A percentile compares a stretch with the other conserved stretches of the same genome.
Evolutionary conservation across 352 stramenopile species (phyloP).

Genomic region (Globisporangium spiculum): DNA sequence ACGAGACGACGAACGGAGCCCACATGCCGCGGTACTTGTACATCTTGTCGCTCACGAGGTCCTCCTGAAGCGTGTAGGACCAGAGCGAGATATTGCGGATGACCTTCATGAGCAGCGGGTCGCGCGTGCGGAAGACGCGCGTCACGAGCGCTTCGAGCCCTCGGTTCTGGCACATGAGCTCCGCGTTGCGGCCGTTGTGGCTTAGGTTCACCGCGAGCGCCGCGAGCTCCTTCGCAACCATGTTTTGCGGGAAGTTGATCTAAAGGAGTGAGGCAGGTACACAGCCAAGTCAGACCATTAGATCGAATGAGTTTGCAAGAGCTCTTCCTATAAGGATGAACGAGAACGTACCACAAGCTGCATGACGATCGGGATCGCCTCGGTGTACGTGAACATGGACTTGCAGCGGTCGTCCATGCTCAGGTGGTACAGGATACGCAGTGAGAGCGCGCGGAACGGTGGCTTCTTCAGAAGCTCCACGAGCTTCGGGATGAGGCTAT

Average conservation of each 20-base stretch:
- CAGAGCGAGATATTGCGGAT: conserved; percentile 90
- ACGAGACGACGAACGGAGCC: conserved; percentile 84
- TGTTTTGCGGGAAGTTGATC: conserved; percentile 93
- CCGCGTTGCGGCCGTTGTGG: conserved; percentile 86
- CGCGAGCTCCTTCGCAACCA: conserved; percentile 91
- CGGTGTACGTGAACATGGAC: conserved; percentile 94
- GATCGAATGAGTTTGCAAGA: no score
- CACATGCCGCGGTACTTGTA: conserved; percentile 94
- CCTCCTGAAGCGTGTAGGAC: conserved; percentile 90
- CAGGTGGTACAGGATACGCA: conserved; percentile 94
- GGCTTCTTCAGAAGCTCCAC: conserved; percentile 92
- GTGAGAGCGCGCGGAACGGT: conserved; percentile 79
- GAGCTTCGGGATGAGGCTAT: conserved; percentile 90
- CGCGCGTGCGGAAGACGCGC: conserved; percentile 83
- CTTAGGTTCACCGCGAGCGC: conserved; percentile 94
- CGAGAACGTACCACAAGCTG: conserved; percentile 68
- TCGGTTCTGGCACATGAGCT: conserved; percentile 89
- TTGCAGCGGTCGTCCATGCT: conserved; percentile 94
- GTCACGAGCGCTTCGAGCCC: conserved; percentile 89
- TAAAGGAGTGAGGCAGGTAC: not conserved
- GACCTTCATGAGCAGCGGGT: conserved; percentile 94
- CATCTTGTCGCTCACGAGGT: conserved; percentile 76
- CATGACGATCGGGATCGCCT: conserved; percentile 93
- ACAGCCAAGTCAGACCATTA: not conserved
- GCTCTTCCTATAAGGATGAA: no score